These are phyloP conservation scores for Acaromyces ingoldii DNA, from an alignment of 1,284 basidiomycete species.

Conservation along the genomic window DNA sequence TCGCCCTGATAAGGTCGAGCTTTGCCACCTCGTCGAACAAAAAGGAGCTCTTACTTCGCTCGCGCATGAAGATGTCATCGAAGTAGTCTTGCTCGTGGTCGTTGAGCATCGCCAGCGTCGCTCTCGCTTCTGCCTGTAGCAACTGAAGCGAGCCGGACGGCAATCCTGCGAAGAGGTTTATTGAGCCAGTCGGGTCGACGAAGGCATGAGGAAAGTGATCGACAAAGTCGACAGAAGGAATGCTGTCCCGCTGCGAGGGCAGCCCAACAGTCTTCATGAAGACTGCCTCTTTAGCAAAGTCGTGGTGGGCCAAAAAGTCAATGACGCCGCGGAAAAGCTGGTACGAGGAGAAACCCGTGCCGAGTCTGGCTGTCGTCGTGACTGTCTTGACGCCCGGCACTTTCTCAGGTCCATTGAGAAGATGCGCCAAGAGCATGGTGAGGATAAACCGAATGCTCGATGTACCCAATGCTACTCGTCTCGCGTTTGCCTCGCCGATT, in stretches of 20 bases:
- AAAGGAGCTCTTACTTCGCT: constrained; percentile 36
- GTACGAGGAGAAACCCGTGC: constrained; percentile 74
- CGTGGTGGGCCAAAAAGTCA: constrained; percentile 67
- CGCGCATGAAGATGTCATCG: constrained; percentile 64
- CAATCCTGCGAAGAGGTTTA: constrained; percentile 64
- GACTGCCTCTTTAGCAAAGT: constrained; percentile 62
- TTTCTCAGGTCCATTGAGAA: constrained; percentile 53
- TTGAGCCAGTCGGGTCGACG: constrained; percentile 71
- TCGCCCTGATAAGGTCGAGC: constrained; percentile 14
- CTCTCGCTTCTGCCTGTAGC: constrained; percentile 55
- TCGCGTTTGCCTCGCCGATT: constrained; percentile 12
- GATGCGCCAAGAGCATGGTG: constrained; percentile 49
- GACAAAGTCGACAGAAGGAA: constrained; percentile 51
- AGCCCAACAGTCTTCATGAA: constrained; percentile 58
- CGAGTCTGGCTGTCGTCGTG: constrained; percentile 54
- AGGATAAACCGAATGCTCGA: constrained; percentile 65
- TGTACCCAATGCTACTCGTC: constrained; percentile 33
- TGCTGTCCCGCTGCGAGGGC: constrained; percentile 30
- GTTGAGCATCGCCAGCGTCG: constrained; percentile 43
- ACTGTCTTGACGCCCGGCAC: constrained; percentile 15
- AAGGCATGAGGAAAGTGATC: constrained; percentile 57
- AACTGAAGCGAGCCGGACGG: constrained; percentile 62
- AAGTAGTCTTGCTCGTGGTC: constrained; percentile 62
- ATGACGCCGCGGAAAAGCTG: constrained; percentile 76
- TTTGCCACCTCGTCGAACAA: constrained; percentile 52